phyloP scores from a whole-genome alignment of 257 asterid genomes.

The Solanum microdontum region DNA sequence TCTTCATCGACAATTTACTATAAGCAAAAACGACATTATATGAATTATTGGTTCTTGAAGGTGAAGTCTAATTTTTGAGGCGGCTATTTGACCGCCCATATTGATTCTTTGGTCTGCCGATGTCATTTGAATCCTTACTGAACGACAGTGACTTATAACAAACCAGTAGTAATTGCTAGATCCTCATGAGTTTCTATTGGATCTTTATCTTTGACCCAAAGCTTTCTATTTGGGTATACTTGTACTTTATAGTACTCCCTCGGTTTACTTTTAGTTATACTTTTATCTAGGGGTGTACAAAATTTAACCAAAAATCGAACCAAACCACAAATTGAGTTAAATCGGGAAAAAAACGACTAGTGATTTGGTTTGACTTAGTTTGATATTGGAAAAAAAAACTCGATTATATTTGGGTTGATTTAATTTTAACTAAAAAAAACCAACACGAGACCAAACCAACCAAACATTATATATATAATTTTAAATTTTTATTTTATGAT shows the following conservation, averaged over 20 bases:
- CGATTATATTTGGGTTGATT: too few relatives aligned
- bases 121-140: background rate
- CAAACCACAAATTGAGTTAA: too few relatives aligned
- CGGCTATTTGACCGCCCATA: background rate
- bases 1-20: background rate
- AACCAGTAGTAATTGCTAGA: background rate
- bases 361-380: too few relatives aligned
- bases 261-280: background rate
- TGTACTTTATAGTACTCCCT: background rate
- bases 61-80: background rate
- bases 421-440: too few relatives aligned
- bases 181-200: background rate
- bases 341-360: fast-evolving
- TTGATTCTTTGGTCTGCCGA: background rate
- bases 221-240: background rate
- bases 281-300: too few relatives aligned
- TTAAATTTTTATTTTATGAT: too few relatives aligned
- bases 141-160: background rate
- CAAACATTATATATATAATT: too few relatives aligned
- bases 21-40: background rate
- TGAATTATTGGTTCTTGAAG: background rate
- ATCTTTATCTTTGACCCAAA: background rate
- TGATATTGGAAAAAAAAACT: too few relatives aligned
- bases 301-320: fast-evolving
- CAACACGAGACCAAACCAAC: too few relatives aligned